Conservation (phyloP, 129 eudicot species). For the Escallonia rubra region DNA sequence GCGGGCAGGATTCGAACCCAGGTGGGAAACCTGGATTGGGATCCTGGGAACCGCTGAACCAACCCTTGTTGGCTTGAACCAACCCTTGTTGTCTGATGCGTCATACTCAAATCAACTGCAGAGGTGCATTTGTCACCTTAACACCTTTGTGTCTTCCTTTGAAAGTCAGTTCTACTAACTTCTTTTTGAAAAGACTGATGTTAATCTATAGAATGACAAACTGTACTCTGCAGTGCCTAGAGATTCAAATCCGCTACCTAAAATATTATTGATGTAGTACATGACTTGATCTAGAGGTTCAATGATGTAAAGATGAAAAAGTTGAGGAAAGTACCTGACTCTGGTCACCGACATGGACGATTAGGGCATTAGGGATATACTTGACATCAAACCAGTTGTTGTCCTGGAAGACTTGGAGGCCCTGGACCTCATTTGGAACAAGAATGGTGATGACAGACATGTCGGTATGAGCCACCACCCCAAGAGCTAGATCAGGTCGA, state of each 20-base stretch:
- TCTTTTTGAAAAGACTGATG: no score
- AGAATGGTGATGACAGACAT: conserved; percentile 21
- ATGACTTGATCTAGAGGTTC: no score
- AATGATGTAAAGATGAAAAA: neutral
- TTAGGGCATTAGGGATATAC: conserved; percentile 11
- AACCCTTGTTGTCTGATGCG: no score
- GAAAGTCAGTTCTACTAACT: no score
- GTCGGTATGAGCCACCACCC: conserved; percentile 24
- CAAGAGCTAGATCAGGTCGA: conserved; percentile 26
- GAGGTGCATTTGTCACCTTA: no score
- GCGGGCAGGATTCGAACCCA: no score
- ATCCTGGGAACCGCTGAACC: no score
- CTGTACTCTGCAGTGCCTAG: neutral
- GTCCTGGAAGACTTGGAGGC: conserved; percentile 20
- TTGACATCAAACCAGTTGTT: conserved; percentile 19
- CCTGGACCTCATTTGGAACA: conserved; percentile 23
- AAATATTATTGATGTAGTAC: neutral
- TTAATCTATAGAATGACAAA: no score
- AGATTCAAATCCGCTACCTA: neutral
- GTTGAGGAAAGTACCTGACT: conserved; percentile 5
- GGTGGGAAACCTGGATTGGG: no score
- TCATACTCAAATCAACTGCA: no score
- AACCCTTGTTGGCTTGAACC: no score
- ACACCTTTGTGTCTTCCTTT: no score
- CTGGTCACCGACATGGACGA: conserved; percentile 22